phyloP scores from a whole-genome alignment of 2,329 filamentous ascomycete species.

The Pseudogymnoascus sp. region DNA sequence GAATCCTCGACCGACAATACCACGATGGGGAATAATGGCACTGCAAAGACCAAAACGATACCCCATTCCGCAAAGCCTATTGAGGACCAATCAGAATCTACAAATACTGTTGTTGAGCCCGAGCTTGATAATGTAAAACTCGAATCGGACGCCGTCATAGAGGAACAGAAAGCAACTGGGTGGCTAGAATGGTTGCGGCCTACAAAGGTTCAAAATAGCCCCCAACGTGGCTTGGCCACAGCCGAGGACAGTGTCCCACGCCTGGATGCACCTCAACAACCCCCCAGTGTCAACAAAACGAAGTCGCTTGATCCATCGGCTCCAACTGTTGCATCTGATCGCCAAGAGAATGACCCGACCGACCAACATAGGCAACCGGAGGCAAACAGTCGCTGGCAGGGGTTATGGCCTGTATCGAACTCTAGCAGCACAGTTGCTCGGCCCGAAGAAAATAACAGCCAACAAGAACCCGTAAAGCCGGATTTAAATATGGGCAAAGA shows the following conservation, averaged over 20 bases:
- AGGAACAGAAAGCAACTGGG: background rate
- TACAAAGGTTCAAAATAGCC: background rate
- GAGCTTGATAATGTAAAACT: background rate
- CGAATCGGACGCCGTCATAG: background rate
- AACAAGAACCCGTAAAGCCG: conserved; percentile 34
- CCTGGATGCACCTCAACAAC: background rate
- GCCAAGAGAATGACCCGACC: background rate
- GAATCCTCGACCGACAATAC: background rate
- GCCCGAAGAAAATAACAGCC: conserved; percentile 19
- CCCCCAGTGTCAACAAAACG: background rate
- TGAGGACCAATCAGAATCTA: background rate
- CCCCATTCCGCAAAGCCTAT: background rate
- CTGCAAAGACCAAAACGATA: background rate
- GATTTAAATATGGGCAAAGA: conserved; percentile 34
- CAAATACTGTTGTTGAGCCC: background rate
- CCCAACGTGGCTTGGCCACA: background rate
- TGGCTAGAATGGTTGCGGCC: conserved; percentile 5
- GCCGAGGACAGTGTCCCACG: background rate
- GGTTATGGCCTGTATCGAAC: conserved; percentile 22
- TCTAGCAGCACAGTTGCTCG: conserved; percentile 8
- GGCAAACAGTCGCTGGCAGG: conserved; percentile 10
- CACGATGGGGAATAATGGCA: background rate
- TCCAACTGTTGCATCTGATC: background rate
- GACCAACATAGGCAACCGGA: background rate
- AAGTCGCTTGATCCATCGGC: background rate